These are phyloP conservation scores for Coemansia sp. DNA, from an alignment of 192 early-diverging fungal genomes.

Conservation along the genomic window DNA sequence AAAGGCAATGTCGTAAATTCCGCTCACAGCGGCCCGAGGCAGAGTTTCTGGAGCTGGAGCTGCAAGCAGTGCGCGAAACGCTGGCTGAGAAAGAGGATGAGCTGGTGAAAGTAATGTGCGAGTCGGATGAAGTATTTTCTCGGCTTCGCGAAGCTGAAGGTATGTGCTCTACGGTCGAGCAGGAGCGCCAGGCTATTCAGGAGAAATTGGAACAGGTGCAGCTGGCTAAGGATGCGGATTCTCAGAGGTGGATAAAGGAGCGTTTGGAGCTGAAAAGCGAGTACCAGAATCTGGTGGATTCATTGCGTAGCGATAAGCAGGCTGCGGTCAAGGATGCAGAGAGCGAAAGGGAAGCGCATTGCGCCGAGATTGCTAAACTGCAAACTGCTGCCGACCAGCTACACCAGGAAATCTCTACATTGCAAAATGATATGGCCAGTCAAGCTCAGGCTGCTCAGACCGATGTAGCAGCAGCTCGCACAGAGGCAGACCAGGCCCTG, in stretches of 20 bases:
- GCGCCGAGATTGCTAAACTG: conserved; percentile 4
- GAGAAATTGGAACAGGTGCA: conserved; percentile 5
- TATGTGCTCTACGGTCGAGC: not conserved
- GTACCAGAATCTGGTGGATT: not conserved
- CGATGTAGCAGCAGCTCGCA: conserved; percentile 5
- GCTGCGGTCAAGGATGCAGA: not conserved
- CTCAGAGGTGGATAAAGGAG: not conserved
- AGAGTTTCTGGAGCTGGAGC: conserved; percentile 50
- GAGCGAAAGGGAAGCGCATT: not conserved
- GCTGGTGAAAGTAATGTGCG: conserved; percentile 27
- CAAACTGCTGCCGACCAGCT: conserved; percentile 1
- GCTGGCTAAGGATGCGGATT: not conserved
- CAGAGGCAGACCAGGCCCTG: not conserved
- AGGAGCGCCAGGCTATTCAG: conserved; percentile 9
- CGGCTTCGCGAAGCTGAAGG: conserved; percentile 11
- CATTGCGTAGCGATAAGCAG: conserved; percentile 3
- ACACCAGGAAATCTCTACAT: not conserved
- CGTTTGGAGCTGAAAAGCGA: conserved; percentile 13
- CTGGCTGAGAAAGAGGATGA: conserved; percentile 39
- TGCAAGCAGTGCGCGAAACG: conserved; percentile 37
- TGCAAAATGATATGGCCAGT: conserved; percentile 4
- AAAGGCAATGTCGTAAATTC: conserved; percentile 41
- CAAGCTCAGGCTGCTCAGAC: conserved; percentile 1
- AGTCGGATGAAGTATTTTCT: conserved; percentile 26
- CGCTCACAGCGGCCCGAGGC: conserved; percentile 51